These are phyloP conservation scores for Aristolochia contorta DNA, from an alignment of 164 flowering plant genomes.

Conservation along the genomic window DNA sequence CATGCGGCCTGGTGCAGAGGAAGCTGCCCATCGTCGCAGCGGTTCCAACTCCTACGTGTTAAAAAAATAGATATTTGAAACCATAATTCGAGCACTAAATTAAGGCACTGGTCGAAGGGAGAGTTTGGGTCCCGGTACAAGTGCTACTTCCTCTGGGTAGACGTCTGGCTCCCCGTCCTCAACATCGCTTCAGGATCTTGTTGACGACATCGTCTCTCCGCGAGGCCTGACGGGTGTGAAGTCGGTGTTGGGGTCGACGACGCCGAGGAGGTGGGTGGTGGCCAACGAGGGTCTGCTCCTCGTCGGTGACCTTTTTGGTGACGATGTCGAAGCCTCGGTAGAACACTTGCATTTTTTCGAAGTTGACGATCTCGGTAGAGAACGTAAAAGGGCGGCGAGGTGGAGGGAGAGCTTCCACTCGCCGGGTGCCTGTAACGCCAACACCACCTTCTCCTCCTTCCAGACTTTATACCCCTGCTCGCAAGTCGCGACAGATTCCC, in stretches of 20 bases:
- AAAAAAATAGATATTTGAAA: no score
- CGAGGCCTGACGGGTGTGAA: no score
- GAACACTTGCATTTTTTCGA: constrained; percentile 90
- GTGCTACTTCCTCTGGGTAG: constrained; percentile 74
- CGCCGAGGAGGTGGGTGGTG: constrained; percentile 65
- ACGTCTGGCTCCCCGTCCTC: constrained; percentile 45
- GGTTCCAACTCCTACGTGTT: constrained; percentile 83
- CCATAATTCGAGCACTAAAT: no score
- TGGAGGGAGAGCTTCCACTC: constrained; percentile 73
- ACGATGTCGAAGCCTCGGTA: no score
- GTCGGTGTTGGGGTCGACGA: constrained; percentile 37
- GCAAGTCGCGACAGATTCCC: no score
- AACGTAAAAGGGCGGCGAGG: constrained; percentile 51
- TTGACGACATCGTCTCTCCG: no score
- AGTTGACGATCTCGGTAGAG: constrained; percentile 60
- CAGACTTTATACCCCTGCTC: no score
- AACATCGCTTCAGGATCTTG: no score
- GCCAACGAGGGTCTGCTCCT: no score
- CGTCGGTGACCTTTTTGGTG: no score
- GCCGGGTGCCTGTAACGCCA: constrained; percentile 91
- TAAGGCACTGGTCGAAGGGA: constrained; percentile 36
- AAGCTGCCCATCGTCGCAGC: constrained; percentile 73
- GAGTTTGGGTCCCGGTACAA: constrained; percentile 39
- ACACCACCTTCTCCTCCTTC: constrained; percentile 61
- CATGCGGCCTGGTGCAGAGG: constrained; percentile 25